phyloP scores from a whole-genome alignment of 352 stramenopile species.

The Phytophthora constricta region DNA sequence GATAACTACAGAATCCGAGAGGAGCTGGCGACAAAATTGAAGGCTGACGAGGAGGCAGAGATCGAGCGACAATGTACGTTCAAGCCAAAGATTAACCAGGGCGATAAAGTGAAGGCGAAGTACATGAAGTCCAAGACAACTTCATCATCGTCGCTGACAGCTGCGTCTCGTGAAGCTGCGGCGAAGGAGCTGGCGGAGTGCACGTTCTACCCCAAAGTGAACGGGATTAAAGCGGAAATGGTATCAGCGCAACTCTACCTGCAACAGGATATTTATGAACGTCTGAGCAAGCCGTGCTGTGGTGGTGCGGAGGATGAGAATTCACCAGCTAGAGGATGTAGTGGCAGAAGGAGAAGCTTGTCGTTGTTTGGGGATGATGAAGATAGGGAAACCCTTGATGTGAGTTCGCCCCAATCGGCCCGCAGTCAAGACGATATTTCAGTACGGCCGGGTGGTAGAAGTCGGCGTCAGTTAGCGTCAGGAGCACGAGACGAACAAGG shows the following conservation, averaged over 20 bases:
- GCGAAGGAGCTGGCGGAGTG: constrained; percentile 76
- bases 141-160: constrained; percentile 48
- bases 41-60: constrained; percentile 76
- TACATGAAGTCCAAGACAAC: constrained; percentile 63
- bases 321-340: constrained; percentile 26
- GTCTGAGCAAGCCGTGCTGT: constrained; percentile 69
- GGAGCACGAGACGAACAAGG: constrained; percentile 28
- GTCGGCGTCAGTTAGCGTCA: constrained; percentile 15
- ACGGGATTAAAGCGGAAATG: constrained; percentile 77
- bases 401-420: constrained; percentile 27
- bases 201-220: constrained; percentile 84
- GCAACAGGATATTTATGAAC: constrained; percentile 88
- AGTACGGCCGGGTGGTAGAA: constrained; percentile 35
- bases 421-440: constrained; percentile 65
- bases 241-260: constrained; percentile 85
- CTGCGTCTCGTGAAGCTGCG: constrained; percentile 61
- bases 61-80: constrained; percentile 82
- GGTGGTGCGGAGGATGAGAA: constrained; percentile 25
- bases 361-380: constrained; percentile 41
- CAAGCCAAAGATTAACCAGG: constrained; percentile 66
- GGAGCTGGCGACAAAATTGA: constrained; percentile 64
- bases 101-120: constrained; percentile 75
- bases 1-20: constrained; percentile 79
- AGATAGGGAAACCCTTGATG: constrained; percentile 32
- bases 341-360: constrained; percentile 35